Conservation (phyloP, 2,329 filamentous ascomycete genomes). For the Xylariaceae sp. region DNA sequence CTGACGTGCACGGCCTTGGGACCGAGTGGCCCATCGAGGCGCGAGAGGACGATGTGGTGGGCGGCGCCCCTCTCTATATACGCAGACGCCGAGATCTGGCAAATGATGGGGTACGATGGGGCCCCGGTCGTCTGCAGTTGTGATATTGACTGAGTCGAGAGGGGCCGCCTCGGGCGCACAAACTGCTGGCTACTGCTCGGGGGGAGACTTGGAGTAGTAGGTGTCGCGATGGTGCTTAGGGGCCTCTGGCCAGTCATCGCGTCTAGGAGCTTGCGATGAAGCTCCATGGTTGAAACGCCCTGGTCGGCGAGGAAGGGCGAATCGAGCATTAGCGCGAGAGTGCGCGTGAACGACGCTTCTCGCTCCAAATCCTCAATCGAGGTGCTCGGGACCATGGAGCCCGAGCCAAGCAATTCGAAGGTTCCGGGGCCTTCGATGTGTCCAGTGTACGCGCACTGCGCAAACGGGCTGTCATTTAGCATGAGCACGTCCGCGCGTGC, state of each 20-base stretch:
- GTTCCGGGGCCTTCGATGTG: conserved; percentile 7
- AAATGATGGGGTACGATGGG: conserved; percentile 11
- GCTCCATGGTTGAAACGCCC: conserved; percentile 11
- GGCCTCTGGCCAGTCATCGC: neutral
- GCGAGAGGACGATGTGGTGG: conserved; percentile 14
- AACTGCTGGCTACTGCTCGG: neutral
- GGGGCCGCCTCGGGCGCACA: neutral
- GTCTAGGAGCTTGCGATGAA: conserved; percentile 17
- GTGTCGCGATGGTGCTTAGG: neutral
- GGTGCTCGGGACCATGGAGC: conserved; percentile 2
- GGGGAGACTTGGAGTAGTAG: neutral
- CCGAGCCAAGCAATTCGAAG: conserved; percentile 17
- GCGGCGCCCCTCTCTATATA: neutral
- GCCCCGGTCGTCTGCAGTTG: too few relatives aligned
- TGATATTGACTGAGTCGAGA: neutral
- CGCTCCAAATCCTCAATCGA: neutral
- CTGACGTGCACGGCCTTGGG: neutral
- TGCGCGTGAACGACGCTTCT: conserved; percentile 14
- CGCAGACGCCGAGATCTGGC: conserved; percentile 9
- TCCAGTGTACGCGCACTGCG: conserved; percentile 9
- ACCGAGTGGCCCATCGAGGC: conserved; percentile 1
- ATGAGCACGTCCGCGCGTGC: conserved; percentile 15
- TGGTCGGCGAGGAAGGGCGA: conserved; percentile 7
- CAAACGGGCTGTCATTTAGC: conserved; percentile 17
- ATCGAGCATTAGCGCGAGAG: conserved; percentile 12